A percentile compares a stretch with the other conserved stretches of the same genome.
These are phyloP conservation scores for Thecaphora thlaspeos DNA, from an alignment of 1,284 basidiomycete species.

Conservation along the genomic window DNA sequence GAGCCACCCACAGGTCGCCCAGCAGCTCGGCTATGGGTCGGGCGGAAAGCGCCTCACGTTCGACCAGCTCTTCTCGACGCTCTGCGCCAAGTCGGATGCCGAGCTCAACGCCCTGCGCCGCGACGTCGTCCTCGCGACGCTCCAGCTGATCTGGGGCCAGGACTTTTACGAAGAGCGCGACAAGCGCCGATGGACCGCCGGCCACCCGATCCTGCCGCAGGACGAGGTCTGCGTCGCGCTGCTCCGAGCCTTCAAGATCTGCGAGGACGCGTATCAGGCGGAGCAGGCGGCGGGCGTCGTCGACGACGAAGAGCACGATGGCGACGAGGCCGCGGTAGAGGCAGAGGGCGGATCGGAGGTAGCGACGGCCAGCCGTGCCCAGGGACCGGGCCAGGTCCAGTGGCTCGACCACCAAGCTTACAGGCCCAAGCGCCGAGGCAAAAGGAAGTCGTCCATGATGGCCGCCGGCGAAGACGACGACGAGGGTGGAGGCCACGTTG, in stretches of 20 bases:
- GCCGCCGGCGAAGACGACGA: too few species aligned
- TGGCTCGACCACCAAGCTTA: too few species aligned
- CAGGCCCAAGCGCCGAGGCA: too few species aligned
- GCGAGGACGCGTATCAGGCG: too few species aligned
- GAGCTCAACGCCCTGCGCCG: constrained; percentile 26
- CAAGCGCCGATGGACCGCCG: constrained; percentile 24
- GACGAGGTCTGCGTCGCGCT: constrained; percentile 1
- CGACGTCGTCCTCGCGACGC: constrained; percentile 12
- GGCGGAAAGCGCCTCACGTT: constrained; percentile 31
- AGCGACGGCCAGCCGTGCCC: too few species aligned
- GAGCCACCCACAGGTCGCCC: constrained; percentile 40
- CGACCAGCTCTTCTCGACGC: constrained; percentile 25
- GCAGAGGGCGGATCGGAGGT: too few species aligned
- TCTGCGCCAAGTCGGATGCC: constrained; percentile 17
- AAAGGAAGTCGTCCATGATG: too few species aligned
- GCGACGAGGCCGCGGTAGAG: too few species aligned
- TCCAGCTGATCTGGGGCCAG: constrained; percentile 36
- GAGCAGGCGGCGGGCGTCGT: too few species aligned
- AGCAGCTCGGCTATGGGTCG: constrained; percentile 24
- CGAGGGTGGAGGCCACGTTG: background rate
- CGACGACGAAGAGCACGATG: too few species aligned
- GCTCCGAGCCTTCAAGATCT: too few species aligned
- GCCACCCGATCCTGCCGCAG: constrained; percentile 7
- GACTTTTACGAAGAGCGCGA: constrained; percentile 24
- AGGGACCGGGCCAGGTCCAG: too few species aligned